These are phyloP conservation scores for Cairneyella variabilis DNA, from an alignment of 495 filamentous ascomycete species.

Conservation along the genomic window DNA sequence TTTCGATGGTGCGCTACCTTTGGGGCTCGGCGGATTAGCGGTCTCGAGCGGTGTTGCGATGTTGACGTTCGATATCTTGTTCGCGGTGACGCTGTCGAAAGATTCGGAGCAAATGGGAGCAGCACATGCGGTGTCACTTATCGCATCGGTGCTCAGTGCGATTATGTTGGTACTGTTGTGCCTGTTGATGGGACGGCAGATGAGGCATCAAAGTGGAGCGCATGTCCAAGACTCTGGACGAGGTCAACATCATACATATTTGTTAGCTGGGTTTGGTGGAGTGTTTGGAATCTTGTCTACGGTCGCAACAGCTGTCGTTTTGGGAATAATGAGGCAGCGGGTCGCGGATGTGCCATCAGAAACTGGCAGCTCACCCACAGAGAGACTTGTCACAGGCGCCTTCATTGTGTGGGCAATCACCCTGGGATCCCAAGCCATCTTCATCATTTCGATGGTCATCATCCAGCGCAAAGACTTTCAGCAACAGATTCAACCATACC, in stretches of 20 bases:
- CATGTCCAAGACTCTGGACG: slow-evolving; percentile 23
- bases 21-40: slow-evolving; percentile 26
- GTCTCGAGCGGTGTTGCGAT: slow-evolving; percentile 24
- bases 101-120: slow-evolving; percentile 5
- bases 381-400: slow-evolving; percentile 24
- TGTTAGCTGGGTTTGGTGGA: slow-evolving; percentile 19
- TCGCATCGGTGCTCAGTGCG: slow-evolving; percentile 25
- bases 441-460: slow-evolving; percentile 25
- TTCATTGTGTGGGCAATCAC: slow-evolving; percentile 30
- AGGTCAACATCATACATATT: slow-evolving; percentile 23
- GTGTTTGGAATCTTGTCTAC: slow-evolving; percentile 18
- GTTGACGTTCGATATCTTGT: slow-evolving; percentile 29
- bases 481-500: slow-evolving; percentile 20
- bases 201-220: slow-evolving; percentile 20
- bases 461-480: slow-evolving; percentile 21
- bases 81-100: slow-evolving; percentile 24
- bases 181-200: slow-evolving; percentile 16
- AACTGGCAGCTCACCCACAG: slow-evolving; percentile 11
- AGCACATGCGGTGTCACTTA: slow-evolving; percentile 21
- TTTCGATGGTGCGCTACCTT: slow-evolving; percentile 5
- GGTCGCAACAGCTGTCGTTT: slow-evolving; percentile 16
- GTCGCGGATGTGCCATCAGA: slow-evolving; percentile 15
- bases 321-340: slow-evolving; percentile 26
- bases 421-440: slow-evolving; percentile 24
- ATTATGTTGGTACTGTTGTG: slow-evolving; percentile 18